Percentiles rank a stretch among this genome's conserved stretches.
Evolutionary conservation across 345 rosid species (phyloP).

Genomic region (Ceriops decandra): DNA sequence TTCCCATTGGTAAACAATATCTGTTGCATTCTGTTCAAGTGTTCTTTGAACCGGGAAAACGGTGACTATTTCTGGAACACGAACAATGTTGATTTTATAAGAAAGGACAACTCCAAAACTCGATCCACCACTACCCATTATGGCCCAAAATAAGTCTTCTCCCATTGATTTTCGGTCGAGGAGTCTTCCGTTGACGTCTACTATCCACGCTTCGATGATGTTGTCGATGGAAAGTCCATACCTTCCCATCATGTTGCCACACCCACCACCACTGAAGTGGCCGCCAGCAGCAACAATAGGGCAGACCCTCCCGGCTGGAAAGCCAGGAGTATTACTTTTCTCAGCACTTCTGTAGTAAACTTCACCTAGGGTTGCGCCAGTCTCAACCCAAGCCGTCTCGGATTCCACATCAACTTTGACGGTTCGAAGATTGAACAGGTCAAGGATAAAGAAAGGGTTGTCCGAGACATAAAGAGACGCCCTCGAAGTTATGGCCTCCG

Average conservation of each 20-base stretch:
- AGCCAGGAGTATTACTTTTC: slow-evolving; percentile 8
- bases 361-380: slow-evolving; percentile 9
- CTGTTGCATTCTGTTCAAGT: slow-evolving; percentile 7
- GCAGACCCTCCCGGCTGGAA: slow-evolving; percentile 11
- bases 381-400: slow-evolving; percentile 8
- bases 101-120: slow-evolving; percentile 13
- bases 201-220: slow-evolving; percentile 2
- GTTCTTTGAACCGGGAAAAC: slow-evolving; percentile 10
- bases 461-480: slow-evolving; percentile 6
- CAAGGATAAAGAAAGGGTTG: slow-evolving; percentile 9
- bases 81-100: slow-evolving; percentile 11
- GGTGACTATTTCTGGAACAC: slow-evolving; percentile 8
- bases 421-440: slow-evolving; percentile 9
- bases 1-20: slow-evolving; percentile 10
- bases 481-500: slow-evolving; percentile 12
- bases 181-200: slow-evolving; percentile 14
- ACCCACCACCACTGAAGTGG: slow-evolving; percentile 12
- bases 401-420: background rate
- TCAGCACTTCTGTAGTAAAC: slow-evolving; percentile 7
- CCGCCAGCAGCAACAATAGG: slow-evolving; percentile 9
- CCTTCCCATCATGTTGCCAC: slow-evolving; percentile 13
- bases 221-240: slow-evolving; percentile 10
- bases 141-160: slow-evolving; percentile 16
- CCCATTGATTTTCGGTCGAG: slow-evolving; percentile 6
- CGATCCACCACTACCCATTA: slow-evolving; percentile 10